phyloP scores from a whole-genome alignment of 495 filamentous ascomycete genomes.

The Lentithecium fluviatile region DNA sequence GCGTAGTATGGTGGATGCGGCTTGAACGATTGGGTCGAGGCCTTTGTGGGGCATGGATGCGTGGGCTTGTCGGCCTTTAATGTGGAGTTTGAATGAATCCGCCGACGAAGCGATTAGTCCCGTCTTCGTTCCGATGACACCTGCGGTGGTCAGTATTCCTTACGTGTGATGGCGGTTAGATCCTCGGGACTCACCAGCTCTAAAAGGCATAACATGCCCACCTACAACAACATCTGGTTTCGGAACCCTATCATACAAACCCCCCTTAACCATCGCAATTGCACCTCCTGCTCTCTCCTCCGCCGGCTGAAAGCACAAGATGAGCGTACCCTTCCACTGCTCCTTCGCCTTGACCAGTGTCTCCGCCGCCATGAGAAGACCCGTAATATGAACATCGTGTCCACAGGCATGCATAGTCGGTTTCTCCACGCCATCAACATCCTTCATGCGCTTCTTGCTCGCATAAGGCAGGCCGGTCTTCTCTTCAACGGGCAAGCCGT shows the following conservation, averaged over 20 bases:
- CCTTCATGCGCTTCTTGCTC: slow-evolving; percentile 46
- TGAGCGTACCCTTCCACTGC: slow-evolving; percentile 57
- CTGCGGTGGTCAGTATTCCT: background rate
- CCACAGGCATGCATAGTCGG: slow-evolving; percentile 69
- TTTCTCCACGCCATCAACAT: slow-evolving; percentile 47
- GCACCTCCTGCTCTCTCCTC: slow-evolving; percentile 60
- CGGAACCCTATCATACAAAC: slow-evolving; percentile 54
- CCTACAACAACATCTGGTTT: slow-evolving; percentile 58
- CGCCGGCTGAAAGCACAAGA: slow-evolving; percentile 61
- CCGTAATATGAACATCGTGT: slow-evolving; percentile 62
- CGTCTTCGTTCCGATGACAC: slow-evolving; percentile 36
- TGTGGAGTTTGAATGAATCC: slow-evolving; percentile 35
- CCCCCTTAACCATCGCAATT: slow-evolving; percentile 61
- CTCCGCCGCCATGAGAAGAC: slow-evolving; percentile 52
- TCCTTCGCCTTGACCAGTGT: slow-evolving; percentile 46
- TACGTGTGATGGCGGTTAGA: no score
- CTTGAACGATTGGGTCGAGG: slow-evolving; percentile 60
- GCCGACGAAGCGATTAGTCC: slow-evolving; percentile 36
- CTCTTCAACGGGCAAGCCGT: slow-evolving; percentile 61
- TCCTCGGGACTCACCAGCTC: slow-evolving; percentile 33
- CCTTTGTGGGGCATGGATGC: slow-evolving; percentile 49
- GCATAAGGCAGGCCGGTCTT: slow-evolving; percentile 57
- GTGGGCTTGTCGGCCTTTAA: slow-evolving; percentile 55
- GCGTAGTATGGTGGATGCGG: slow-evolving; percentile 51
- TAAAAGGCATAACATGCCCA: slow-evolving; percentile 53